These are phyloP conservation scores for Cryptosporidium ubiquitum DNA, from an alignment of 169 alveolate genomes.

Conservation along the genomic window DNA sequence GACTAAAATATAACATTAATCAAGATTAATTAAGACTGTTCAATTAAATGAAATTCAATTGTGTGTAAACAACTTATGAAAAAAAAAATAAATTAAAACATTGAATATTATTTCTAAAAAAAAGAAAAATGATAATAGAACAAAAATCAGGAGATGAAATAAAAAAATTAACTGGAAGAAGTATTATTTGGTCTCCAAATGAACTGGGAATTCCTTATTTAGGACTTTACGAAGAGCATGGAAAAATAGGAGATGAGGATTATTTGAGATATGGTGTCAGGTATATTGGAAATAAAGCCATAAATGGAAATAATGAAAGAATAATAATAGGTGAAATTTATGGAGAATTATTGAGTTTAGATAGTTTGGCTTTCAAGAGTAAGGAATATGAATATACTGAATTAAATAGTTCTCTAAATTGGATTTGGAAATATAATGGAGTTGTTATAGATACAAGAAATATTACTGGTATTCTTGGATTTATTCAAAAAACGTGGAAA, in stretches of 20 bases:
- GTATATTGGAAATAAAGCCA: slow-evolving; percentile 51
- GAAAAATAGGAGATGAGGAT: slow-evolving; percentile 48
- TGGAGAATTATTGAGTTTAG: slow-evolving; percentile 48
- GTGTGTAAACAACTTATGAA: slow-evolving; percentile 8
- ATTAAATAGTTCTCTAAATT: slow-evolving; percentile 67
- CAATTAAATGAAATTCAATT: slow-evolving; percentile 11
- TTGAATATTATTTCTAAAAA: not conserved
- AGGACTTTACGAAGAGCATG: slow-evolving; percentile 74
- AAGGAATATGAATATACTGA: slow-evolving; percentile 42
- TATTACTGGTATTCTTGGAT: slow-evolving; percentile 64
- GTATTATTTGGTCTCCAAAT: slow-evolving; percentile 54
- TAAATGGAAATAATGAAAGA: slow-evolving; percentile 27
- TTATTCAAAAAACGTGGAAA: slow-evolving; percentile 68
- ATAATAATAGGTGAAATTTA: slow-evolving; percentile 54
- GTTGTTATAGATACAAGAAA: slow-evolving; percentile 56
- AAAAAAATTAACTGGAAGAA: slow-evolving; percentile 57
- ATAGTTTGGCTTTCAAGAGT: slow-evolving; percentile 27
- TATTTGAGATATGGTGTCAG: slow-evolving; percentile 71
- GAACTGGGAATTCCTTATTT: slow-evolving; percentile 44
- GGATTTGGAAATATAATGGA: slow-evolving; percentile 60
- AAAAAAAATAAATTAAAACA: slow-evolving; percentile 1
- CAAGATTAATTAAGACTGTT: slow-evolving; percentile 15
- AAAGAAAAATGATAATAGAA: slow-evolving; percentile 44
- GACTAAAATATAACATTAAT: not conserved
- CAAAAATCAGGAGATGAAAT: slow-evolving; percentile 63